These are phyloP conservation scores for Zygosaccharomyces gambellarensis DNA, from an alignment of 805 yeast species.

Conservation along the genomic window DNA sequence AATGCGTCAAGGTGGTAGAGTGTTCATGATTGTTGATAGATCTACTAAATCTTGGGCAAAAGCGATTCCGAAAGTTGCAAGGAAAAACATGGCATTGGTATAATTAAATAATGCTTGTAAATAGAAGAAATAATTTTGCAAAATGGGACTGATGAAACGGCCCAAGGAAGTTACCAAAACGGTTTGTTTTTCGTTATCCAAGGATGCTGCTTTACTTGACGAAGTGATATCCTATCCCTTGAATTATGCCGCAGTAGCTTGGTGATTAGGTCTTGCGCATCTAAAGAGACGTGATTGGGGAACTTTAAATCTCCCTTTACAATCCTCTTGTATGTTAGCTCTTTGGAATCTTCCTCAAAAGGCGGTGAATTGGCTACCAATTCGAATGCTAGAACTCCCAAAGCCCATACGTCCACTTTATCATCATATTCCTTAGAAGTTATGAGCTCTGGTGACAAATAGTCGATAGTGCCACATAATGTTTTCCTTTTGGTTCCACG, in stretches of 20 bases:
- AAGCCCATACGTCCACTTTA: conserved; percentile 86
- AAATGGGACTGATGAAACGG: not conserved
- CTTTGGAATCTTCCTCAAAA: conserved; percentile 76
- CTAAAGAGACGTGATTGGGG: conserved; percentile 64
- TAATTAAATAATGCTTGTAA: conserved; percentile 14
- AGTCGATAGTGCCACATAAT: conserved; percentile 92
- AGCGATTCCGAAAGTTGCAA: conserved; percentile 68
- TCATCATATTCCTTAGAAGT: conserved; percentile 74
- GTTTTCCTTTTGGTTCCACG: conserved; percentile 62
- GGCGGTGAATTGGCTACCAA: conserved; percentile 87
- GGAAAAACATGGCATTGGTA: conserved; percentile 40
- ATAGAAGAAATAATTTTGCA: not conserved
- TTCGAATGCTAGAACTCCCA: conserved; percentile 84
- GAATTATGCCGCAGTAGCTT: conserved; percentile 66
- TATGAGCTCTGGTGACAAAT: conserved; percentile 92
- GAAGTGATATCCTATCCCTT: conserved; percentile 53
- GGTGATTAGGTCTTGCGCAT: conserved; percentile 71
- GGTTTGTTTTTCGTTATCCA: conserved; percentile 71
- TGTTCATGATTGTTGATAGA: conserved; percentile 69
- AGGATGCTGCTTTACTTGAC: conserved; percentile 66
- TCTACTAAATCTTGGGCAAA: conserved; percentile 72
- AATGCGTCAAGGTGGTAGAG: conserved; percentile 85
- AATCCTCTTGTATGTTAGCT: conserved; percentile 75
- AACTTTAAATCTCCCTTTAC: conserved; percentile 69
- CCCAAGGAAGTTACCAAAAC: conserved; percentile 45